Conservation (phyloP, 805 yeast genomes). For the Pichia rugopelliculosa region DNA sequence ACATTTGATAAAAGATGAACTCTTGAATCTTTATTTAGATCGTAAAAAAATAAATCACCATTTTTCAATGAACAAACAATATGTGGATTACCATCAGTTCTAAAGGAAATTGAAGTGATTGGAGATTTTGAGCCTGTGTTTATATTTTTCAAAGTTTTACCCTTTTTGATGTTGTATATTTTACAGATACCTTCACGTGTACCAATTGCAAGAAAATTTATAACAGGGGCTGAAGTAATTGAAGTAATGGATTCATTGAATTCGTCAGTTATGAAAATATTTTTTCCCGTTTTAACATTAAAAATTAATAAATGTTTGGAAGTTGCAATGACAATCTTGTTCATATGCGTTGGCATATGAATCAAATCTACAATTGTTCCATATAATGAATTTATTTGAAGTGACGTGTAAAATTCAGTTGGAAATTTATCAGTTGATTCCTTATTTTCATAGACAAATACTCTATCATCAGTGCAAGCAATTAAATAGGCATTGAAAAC, state of each 20-base stretch:
- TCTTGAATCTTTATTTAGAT: conserved; percentile 62
- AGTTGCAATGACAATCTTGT: conserved; percentile 83
- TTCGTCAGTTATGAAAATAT: conserved; percentile 43
- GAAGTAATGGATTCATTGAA: conserved; percentile 54
- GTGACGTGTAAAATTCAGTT: conserved; percentile 60
- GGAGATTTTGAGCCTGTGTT: conserved; percentile 34
- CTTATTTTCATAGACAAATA: conserved; percentile 29
- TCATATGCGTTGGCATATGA: conserved; percentile 89
- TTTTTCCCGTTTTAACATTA: conserved; percentile 73
- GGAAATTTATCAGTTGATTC: conserved; percentile 34
- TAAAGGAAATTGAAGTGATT: conserved; percentile 64
- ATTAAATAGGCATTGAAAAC: conserved; percentile 77
- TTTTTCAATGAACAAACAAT: conserved; percentile 67
- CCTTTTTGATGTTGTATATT: conserved; percentile 63
- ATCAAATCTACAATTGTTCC: conserved; percentile 63
- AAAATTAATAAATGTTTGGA: conserved; percentile 49
- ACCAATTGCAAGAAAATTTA: conserved; percentile 79
- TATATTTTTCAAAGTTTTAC: conserved; percentile 45
- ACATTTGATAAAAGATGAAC: conserved; percentile 69
- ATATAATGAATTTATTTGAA: conserved; percentile 50
- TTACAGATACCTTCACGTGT: conserved; percentile 58
- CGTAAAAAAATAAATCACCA: conserved; percentile 85
- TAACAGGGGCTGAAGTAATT: conserved; percentile 78
- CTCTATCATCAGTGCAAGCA: conserved; percentile 36
- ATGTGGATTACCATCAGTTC: conserved; percentile 87